Base-by-base conservation (phyloP, 352 stramenopile genomes). In the Phytophthora cryptogea region DNA sequence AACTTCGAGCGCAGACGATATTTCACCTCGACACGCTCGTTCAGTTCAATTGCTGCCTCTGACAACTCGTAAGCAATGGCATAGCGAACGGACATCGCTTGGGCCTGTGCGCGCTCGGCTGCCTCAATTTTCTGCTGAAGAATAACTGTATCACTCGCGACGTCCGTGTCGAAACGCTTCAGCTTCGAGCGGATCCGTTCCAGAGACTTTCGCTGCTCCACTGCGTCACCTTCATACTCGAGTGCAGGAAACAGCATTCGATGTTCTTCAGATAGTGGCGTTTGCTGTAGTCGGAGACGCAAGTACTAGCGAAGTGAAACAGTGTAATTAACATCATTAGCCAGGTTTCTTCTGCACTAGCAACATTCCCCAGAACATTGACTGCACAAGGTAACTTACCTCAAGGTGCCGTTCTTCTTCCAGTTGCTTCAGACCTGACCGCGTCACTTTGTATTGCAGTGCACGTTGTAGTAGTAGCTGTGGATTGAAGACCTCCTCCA, bases 61-160 rank as follows among this genome's bases (percentile, higher is more conserved):
- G 71, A 91, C 11, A 89, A 58, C 26, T 70, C 70, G 42, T 90
- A 89, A n/a, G 79, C 82, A 23, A 70, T 73, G 45, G 63, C 66
- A 23, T 84, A 76, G 17, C 88, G 70, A 17, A 79, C 41, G 3
- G 72, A 77, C 16, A 84, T 80, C 1, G 81, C 77, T 20, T 76
- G 56, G 1, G 76, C 84, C 26, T 89, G 72, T 1, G 68, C 72
- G 33, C 73, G 80, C 55, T 93, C 80, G 2, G 83, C 76, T n/a
- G 46, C 59, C 39, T 93, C 86, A 51, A 92, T 92, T 59, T 94
- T 95, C 1, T 75, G 66, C 17, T 87, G 86, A 11, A 95, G 59
- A 3, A 89, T 74, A 23, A 70, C 64, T 4, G 80, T 89, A 43
- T 95, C 86, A 42, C 67, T 80, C n/a, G 82, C 80, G n/a, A 91